Base-by-base conservation (phyloP, 164 flowering plant species). In the Vitis labrusca region DNA sequence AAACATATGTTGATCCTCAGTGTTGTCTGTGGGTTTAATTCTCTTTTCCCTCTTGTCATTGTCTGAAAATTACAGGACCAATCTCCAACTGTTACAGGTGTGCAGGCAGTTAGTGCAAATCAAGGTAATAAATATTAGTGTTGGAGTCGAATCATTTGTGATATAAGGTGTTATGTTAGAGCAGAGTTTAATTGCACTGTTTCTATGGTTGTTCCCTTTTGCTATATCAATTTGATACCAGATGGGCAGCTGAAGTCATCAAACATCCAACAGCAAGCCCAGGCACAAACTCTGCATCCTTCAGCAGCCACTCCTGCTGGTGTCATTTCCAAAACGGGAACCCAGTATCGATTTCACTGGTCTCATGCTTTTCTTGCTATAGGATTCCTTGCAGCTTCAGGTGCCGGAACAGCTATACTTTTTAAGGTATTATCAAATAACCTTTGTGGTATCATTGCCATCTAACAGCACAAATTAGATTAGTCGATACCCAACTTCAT, bases 351-450 rank as follows among this genome's bases (percentile, higher is more conserved):
- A 14, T 89, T 90, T 84, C 89, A 85, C 65, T 96, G 99, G 99
- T 84, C 85, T 47, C 95, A 93, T 80, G 94, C 86, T 67, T 30
- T 88, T 73, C 56, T 83, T 79, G 91, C 90, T 68, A 79, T 92
- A n/a, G 97, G 99, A 17, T 53, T 90, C 47, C 74, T 96, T 60
- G 95, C 95, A 71, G 89, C 75, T 72, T 88, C 97, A 59, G 97
- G 99, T 75, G 95, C 94, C 79, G 98, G 98, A 70, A 86, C 97
- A 63, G 93, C 87, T 27, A 64, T 93, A 32, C 59, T 93, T 51
- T 64, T 93, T 47, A 96, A 93, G 98, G 99, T 96, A 85, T 67
- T 50, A 60, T 19, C 56, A 44, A 51, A 12, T 14, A 7, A 9
- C 30, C 53, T 11, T 9, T 27, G 10, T 53, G 57, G 11, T 63